Evolutionary conservation across 345 rosid species (phyloP), one percentile per base, ranked within the genome.

Genomic region (Citrus cavaleriei): DNA sequence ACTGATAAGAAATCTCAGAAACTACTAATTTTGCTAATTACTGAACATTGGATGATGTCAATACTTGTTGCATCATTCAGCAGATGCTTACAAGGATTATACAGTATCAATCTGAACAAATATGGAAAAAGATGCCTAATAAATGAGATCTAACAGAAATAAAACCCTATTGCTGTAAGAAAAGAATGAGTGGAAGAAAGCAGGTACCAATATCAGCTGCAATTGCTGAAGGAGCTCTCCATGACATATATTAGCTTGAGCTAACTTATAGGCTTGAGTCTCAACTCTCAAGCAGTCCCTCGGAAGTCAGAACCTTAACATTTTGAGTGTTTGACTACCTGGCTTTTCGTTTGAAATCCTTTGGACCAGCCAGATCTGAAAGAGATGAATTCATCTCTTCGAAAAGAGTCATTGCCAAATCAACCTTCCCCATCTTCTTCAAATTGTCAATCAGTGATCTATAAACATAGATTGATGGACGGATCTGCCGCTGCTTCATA

Each of bases 351-450:
- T 89, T 95, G 82, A 89, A 91, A 86, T 90, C 93, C 80, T 69
- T 79, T n/a, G 92, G 90, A 68, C 89, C 84, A 14, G 97, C 92
- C 68, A 91, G 80, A 72, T 90, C 88, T 64, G 81, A 42, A 24
- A 68, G 79, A 75, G 86, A 80, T 69, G 89, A 87, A 73, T 90
- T 91, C 88, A 93, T 74, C 88, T 93, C 97, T 78, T 93, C 89
- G 16, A 72, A 78, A 55, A 93, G 66, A 34, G 83, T 81, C 76
- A 67, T 49, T 34, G 95, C 97, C 42, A 83, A 81, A 46, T 89
- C 85, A 64, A 84, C 63, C 81, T 83, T 88, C 25, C 91, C 92
- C 84, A 84, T 78, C 80, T 86, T 91, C 86, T 88, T 86, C 68
- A 81, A 77, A 74, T 78, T 81, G 78, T 77, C 74, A 32, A 87